Evolutionary conservation across 1,284 basidiomycete species (phyloP), one percentile per base, ranked within the genome.

Genomic region (Pterulicium gracile): DNA sequence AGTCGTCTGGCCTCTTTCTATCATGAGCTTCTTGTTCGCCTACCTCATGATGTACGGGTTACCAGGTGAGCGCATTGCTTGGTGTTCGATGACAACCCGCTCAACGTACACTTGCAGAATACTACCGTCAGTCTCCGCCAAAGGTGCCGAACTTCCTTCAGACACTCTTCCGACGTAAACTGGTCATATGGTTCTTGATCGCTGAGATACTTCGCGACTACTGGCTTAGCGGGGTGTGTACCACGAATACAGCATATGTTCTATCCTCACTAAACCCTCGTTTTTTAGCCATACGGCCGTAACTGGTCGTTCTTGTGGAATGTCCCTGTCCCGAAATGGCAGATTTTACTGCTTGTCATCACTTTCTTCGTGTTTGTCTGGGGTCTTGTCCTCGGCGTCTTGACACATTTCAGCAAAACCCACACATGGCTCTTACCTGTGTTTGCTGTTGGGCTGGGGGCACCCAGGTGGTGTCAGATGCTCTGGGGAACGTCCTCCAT

Each of bases 221-320:
- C 66, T 95, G 91, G 91, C 66, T 95, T 50, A 91, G 88, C 56
- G 89, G 88, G 55, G 86, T 88, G 62, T 54, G 79, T 74, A 19
- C 10, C 36, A 39, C 7, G n/a, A n/a, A n/a, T n/a, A n/a, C n/a
- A n/a, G n/a, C n/a, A n/a, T n/a, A 10, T 19, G 7, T n/a, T 14
- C 19, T 42, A 45, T 20, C 24, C 27, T 32, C 27, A 32, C 27
- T 32, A 10, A 10, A n/a, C n/a, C n/a, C 10, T 32, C 27, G 10
- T 32, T 2, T 15, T 19, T 15, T 52, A 88, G 82, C 81, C 86
- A 3, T 89, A 89, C 54, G 91, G 91, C 49, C 85, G 91, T 55
- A 94, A 93, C 65, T 95, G 91, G 91, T 69, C 79, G 54, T 95
- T 91, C 80, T 68, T 94, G 15, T 95, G 91, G 91, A 78, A 70